Base-by-base conservation (phyloP, 352 stramenopile species). In the Phytophthora meadii region DNA sequence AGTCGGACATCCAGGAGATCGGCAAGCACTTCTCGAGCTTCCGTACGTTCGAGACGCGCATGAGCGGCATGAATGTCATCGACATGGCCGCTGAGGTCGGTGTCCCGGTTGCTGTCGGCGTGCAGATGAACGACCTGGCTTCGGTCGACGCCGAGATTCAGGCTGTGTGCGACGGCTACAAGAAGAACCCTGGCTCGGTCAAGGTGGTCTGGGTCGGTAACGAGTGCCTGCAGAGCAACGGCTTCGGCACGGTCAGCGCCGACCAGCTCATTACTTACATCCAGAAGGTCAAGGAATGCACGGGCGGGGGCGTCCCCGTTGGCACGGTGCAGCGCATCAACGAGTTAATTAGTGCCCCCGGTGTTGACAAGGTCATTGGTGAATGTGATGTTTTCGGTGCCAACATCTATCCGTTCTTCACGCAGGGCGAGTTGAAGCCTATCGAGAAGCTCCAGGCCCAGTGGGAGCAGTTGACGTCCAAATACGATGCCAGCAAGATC, bases 291-390 rank as follows among this genome's bases (percentile, higher is more conserved):
- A 86, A 89, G 63, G 39, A n/a, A 2, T 87, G 79, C 54, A 86
- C 80, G 9, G 34, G 50, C 27, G 61, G 55, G 50, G 9, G 1
- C 4, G 73, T 92, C 15, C 71, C 75, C 0, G 83, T 94, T 32
- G 83, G 83, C 15, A 82, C 86, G 0, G 80, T 88, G 5, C 82
- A 91, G 75, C 79, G 82, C 15, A 88, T 91, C 50, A 87, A 89
- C 67, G 82, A 89, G 70, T 91, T 80, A 80, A 54, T 74, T 15
- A 17, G 41, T 15, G 78, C 72, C 5, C 8, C 51, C 0, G 76
- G 68, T 11, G 62, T 61, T 8, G 65, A 54, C 0, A 36, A 53
- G 27, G 51, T n/a, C n/a, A n/a, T n/a, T n/a, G n/a, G n/a, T n/a
- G n/a, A n/a, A n/a, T n/a, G n/a, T n/a, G n/a, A n/a, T n/a, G n/a